A percentile compares a stretch with the other conserved stretches of the same genome.
Evolutionary conservation across 768 basidiomycete genomes (phyloP).

Genomic region (Pleurotus pulmonarius): DNA sequence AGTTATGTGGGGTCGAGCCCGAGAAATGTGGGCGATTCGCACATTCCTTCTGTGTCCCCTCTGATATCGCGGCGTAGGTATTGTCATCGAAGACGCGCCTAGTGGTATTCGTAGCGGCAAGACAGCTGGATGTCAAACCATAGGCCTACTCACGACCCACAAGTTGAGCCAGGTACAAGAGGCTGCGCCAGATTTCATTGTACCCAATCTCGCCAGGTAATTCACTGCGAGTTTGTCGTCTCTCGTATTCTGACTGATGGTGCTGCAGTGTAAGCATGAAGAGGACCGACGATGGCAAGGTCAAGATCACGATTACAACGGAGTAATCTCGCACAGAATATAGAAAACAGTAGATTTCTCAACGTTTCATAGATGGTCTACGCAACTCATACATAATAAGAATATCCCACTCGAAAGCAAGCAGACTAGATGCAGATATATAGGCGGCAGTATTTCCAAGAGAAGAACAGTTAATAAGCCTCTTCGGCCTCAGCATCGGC

Average conservation of each 20-base stretch:
- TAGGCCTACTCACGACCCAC: conserved; percentile 84
- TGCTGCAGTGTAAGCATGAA: conserved; percentile 28
- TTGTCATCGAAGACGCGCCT: conserved; percentile 93
- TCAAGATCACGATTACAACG: conserved; percentile 41
- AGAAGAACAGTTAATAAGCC: conserved; percentile 39
- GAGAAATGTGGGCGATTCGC: conserved; percentile 45
- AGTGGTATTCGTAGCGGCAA: conserved; percentile 77
- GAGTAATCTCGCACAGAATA: conserved; percentile 16
- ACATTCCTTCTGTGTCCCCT: conserved; percentile 7
- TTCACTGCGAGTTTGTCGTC: conserved; percentile 1
- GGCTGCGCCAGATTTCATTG: conserved; percentile 62
- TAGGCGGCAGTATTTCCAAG: background rate
- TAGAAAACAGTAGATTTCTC: background rate
- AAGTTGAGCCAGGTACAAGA: conserved; percentile 62
- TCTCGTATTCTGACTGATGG: background rate
- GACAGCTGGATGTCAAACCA: conserved; percentile 78
- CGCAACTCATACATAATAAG: background rate
- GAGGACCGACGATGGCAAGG: conserved; percentile 29
- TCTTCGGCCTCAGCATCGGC: conserved; percentile 48
- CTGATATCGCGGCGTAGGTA: conserved; percentile 33
- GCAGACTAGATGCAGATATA: background rate
- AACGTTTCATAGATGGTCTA: background rate
- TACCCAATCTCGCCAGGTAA: conserved; percentile 68
- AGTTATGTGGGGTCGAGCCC: conserved; percentile 60
- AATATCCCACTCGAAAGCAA: background rate